These are phyloP conservation scores for Mucor saturninus DNA, from an alignment of 371 early-diverging fungal species.

Conservation along the genomic window DNA sequence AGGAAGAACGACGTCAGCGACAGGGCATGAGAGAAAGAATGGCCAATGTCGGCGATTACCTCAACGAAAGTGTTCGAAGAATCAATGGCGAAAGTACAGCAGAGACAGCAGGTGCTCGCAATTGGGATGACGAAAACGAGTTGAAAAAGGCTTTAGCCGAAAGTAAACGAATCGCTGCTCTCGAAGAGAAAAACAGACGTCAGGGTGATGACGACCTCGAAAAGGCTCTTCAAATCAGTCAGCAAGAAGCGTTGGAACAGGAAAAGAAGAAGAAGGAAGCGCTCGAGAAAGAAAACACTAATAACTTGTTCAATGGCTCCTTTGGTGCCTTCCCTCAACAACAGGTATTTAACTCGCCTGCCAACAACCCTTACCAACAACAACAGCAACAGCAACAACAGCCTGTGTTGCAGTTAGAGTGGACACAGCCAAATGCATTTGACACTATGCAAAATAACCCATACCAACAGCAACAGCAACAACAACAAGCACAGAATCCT, in stretches of 20 bases:
- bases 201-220: conserved; percentile 49
- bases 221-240: conserved; percentile 49
- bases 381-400: conserved; percentile 24
- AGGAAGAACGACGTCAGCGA: conserved; percentile 60
- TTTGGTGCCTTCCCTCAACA: conserved; percentile 27
- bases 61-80: conserved; percentile 64
- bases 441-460: conserved; percentile 28
- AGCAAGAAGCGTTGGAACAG: conserved; percentile 46
- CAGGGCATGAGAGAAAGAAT: conserved; percentile 51
- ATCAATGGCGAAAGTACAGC: conserved; percentile 11
- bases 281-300: conserved; percentile 46
- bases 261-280: conserved; percentile 38
- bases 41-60: conserved; percentile 59
- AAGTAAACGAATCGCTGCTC: conserved; percentile 48
- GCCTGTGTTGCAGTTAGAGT: conserved; percentile 25
- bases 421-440: conserved; percentile 11
- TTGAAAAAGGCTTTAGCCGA: conserved; percentile 38
- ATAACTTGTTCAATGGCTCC: conserved; percentile 11
- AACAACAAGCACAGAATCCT: conserved; percentile 33
- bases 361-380: conserved; percentile 42
- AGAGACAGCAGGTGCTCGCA: conserved; percentile 5
- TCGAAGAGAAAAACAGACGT: conserved; percentile 36
- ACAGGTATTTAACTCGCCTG: conserved; percentile 9
- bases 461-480: conserved; percentile 35
- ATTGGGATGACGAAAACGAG: conserved; percentile 40